These are phyloP conservation scores for Immersiporthe knoxdaviesiana DNA, from an alignment of 2,329 filamentous ascomycete species.

Conservation along the genomic window DNA sequence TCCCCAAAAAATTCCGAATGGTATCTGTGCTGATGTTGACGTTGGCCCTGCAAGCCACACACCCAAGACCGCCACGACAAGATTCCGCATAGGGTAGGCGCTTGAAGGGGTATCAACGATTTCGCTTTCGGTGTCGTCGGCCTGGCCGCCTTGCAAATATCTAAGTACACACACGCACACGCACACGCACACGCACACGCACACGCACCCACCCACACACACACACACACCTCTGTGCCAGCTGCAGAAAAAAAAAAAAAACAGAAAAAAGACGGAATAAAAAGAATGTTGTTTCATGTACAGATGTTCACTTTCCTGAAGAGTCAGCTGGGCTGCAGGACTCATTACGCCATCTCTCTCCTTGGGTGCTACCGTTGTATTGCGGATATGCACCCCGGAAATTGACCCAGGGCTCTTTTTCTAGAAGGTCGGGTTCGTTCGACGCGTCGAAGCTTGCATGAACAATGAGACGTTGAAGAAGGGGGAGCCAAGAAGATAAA, in stretches of 20 bases:
- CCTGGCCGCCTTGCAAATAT: background rate
- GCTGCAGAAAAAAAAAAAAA: too few relatives aligned
- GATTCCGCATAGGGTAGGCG: background rate
- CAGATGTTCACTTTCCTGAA: background rate
- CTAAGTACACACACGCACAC: background rate
- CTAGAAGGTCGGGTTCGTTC: background rate
- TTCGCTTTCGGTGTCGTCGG: background rate
- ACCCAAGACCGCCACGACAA: background rate
- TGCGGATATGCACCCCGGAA: background rate
- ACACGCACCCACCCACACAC: background rate
- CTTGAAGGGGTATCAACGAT: background rate
- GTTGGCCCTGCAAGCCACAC: background rate
- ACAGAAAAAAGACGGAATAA: background rate
- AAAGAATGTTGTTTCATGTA: background rate
- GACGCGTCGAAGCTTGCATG: background rate
- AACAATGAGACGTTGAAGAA: background rate
- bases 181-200: background rate
- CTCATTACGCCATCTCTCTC: background rate
- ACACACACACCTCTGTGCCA: too few relatives aligned
- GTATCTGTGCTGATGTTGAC: background rate
- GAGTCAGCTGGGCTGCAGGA: background rate
- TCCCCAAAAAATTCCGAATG: background rate
- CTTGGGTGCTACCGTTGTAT: background rate
- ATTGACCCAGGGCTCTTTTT: background rate
- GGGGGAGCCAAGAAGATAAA: too few relatives aligned